These are phyloP conservation scores for Coemansia sp. DNA, from an alignment of 192 early-diverging fungal species.

Conservation along the genomic window DNA sequence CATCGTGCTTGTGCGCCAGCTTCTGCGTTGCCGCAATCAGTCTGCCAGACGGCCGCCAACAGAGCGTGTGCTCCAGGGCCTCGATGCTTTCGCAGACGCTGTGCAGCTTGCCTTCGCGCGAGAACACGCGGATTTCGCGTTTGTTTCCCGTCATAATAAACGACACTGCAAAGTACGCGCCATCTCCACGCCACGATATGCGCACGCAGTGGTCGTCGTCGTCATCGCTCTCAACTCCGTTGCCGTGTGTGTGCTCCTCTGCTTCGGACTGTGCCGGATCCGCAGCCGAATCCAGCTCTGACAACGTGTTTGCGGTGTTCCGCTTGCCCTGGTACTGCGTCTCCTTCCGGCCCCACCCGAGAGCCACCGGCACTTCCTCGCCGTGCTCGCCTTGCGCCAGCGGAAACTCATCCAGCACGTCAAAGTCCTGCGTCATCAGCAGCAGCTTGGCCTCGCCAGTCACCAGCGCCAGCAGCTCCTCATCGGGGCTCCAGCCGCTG, in stretches of 20 bases:
- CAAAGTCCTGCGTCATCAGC: constrained; percentile 92
- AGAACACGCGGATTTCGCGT: constrained; percentile 67
- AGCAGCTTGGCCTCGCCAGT: constrained; percentile 62
- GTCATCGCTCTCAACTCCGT: constrained; percentile 50
- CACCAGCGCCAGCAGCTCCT: constrained; percentile 78
- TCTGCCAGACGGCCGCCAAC: constrained; percentile 86
- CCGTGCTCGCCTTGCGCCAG: constrained; percentile 69
- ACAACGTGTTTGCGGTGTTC: constrained; percentile 69
- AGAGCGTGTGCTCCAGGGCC: constrained; percentile 72
- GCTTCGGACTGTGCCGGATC: neutral
- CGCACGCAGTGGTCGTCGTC: constrained; percentile 70
- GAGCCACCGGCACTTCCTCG: constrained; percentile 70
- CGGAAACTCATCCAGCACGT: constrained; percentile 81
- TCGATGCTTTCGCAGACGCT: constrained; percentile 78
- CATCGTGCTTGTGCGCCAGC: constrained; percentile 76
- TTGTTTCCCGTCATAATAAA: constrained; percentile 57
- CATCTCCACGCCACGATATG: constrained; percentile 92
- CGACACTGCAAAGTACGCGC: constrained; percentile 77
- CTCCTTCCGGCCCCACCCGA: constrained; percentile 98
- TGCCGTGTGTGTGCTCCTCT: constrained; percentile 34
- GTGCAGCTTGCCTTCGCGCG: constrained; percentile 84
- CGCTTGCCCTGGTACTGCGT: constrained; percentile 94
- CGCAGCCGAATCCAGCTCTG: neutral
- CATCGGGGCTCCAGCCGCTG: constrained; percentile 84
- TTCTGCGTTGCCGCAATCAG: constrained; percentile 80